Evolutionary conservation across 1,139 yeast genomes (phyloP), one percentile per base, ranked within the genome.

Genomic region (Suhomyces kunorum): DNA sequence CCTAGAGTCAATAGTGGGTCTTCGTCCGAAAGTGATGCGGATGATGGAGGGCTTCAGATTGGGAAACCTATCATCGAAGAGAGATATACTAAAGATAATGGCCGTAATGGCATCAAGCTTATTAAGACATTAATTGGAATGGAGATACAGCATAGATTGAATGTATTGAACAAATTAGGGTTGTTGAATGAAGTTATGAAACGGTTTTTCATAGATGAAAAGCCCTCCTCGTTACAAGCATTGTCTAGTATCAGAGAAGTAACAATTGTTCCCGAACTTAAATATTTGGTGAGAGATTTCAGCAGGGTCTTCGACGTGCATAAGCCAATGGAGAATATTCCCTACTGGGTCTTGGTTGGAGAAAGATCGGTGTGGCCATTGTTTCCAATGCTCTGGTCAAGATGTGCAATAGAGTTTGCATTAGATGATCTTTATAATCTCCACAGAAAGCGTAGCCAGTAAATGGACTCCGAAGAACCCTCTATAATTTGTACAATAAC

Each of bases 321-420:
- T 47, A 76, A 78, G 51, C 68, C 76, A 9, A 63, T 76, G 63
- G 82, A 81, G 43, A 89, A 87, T 56, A 84, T 89, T 22, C 87
- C 89, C 3, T 88, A 88, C 55, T 90, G 98, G 95, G 80, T 89
- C 3, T 67, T 77, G 39, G 89, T 90, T 24, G 99, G 99, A 4
- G 98, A 90, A 60, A 73, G 86, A 49, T 85, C 95, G 36, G 89
- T 90, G 0, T 92, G 98, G 98, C 96, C 96, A 1, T 78, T 87
- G 45, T 74, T 88, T 48, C 88, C 97, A 0, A 68, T 90, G 32
- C 69, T 94, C 31, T 83, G 90, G 81, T 86, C 96, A 0, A 70
- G 99, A 40, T 87, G 97, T 55, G 81, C 92, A 1, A 85, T 90
- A 43, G 99, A 92, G 64, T 87, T 86, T 65, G 86, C 90, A 23